Evolutionary conservation across 345 rosid species (phyloP).

Genomic region (Euclidium syriacum): DNA sequence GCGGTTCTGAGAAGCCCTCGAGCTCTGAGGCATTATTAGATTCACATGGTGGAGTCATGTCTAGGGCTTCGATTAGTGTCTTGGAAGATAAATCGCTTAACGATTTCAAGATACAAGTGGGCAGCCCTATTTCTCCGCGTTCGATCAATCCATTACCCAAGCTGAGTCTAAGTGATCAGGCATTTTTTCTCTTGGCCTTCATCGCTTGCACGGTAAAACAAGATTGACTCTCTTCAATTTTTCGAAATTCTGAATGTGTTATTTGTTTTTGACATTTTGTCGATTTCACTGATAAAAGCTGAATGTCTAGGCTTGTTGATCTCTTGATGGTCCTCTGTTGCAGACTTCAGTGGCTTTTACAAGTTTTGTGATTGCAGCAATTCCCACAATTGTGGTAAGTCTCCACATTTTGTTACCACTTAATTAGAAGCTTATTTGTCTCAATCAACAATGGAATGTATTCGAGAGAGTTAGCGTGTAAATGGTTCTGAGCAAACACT

Average conservation of each 20-base stretch:
- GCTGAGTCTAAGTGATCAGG: constrained; percentile 61
- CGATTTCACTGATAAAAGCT: neutral
- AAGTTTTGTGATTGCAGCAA: constrained; percentile 65
- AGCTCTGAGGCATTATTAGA: constrained; percentile 1
- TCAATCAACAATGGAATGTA: too few relatives aligned
- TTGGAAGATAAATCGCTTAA: constrained; percentile 29
- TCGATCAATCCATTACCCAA: constrained; percentile 36
- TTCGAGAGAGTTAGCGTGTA: neutral
- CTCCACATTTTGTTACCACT: neutral
- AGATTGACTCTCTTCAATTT: neutral
- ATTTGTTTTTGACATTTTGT: neutral
- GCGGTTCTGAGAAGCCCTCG: constrained; percentile 24
- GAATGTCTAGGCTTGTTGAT: constrained; percentile 3
- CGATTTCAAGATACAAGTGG: constrained; percentile 46
- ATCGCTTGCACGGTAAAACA: constrained; percentile 69
- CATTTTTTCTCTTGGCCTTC: constrained; percentile 69
- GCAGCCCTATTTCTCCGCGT: constrained; percentile 40
- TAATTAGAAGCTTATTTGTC: neutral
- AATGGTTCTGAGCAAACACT: neutral
- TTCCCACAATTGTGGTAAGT: constrained; percentile 84
- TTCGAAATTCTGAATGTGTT: neutral
- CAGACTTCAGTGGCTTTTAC: constrained; percentile 87
- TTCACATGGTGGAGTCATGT: constrained; percentile 3
- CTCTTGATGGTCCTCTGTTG: constrained; percentile 16
- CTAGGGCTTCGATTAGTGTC: constrained; percentile 18